Conservation (phyloP, 1,284 basidiomycete species). For the Microbotryomycetes sp. region DNA sequence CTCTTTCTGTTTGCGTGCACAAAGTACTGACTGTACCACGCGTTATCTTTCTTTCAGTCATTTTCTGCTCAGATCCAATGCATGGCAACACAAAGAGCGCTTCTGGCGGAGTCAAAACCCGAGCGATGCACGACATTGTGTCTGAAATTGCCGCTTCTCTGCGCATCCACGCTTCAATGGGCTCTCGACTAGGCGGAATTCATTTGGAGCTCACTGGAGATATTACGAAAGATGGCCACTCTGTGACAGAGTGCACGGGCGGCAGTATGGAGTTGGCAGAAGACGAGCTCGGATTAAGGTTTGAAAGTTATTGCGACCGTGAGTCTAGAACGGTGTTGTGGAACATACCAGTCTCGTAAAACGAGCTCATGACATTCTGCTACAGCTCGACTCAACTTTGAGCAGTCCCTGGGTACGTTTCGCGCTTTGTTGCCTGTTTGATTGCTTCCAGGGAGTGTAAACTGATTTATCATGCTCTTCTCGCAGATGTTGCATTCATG, state of each 20-base stretch:
- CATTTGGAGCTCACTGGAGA: slow-evolving; percentile 96
- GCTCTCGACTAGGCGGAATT: slow-evolving; percentile 80
- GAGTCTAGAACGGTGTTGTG: slow-evolving; percentile 9
- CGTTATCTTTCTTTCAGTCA: slow-evolving; percentile 47
- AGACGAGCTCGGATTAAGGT: slow-evolving; percentile 48
- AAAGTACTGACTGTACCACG: background rate
- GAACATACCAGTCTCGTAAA: background rate
- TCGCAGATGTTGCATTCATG: slow-evolving; percentile 46
- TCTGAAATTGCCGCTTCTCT: slow-evolving; percentile 76
- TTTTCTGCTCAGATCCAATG: slow-evolving; percentile 97
- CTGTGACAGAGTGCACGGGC: slow-evolving; percentile 61
- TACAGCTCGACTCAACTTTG: slow-evolving; percentile 48
- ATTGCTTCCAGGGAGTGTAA: background rate
- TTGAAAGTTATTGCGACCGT: slow-evolving; percentile 47
- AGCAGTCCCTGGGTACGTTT: slow-evolving; percentile 45
- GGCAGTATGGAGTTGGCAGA: slow-evolving; percentile 52
- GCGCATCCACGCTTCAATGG: slow-evolving; percentile 63
- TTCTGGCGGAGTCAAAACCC: slow-evolving; percentile 59
- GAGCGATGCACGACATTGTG: slow-evolving; percentile 85
- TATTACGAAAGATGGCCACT: slow-evolving; percentile 82
- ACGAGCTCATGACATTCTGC: slow-evolving; percentile 18
- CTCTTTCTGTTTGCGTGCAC: background rate
- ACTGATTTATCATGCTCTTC: background rate
- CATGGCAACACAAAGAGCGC: slow-evolving; percentile 76
- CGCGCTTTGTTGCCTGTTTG: background rate